Conservation (phyloP, 2,329 filamentous ascomycete species). For the Beauveria sp. region DNA sequence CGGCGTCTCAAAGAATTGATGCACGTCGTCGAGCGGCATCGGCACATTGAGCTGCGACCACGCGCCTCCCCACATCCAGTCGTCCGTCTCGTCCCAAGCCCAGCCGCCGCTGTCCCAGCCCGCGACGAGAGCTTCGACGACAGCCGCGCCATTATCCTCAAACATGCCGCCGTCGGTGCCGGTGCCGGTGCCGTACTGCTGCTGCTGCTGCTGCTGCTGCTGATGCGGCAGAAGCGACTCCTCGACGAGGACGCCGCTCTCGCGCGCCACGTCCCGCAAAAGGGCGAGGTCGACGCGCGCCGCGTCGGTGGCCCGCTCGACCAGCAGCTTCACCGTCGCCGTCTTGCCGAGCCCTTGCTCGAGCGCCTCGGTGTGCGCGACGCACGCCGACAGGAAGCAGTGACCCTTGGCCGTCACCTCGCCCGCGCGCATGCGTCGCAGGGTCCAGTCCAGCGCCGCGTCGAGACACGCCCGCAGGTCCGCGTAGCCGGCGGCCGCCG, state of each 20-base stretch:
- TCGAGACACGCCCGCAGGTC: constrained; percentile 26
- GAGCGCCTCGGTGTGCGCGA: constrained; percentile 28
- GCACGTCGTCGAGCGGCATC: constrained; percentile 15
- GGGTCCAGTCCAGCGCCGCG: constrained; percentile 22
- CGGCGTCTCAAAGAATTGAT: neutral
- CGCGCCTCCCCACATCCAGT: constrained; percentile 2
- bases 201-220: neutral
- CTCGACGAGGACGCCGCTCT: constrained; percentile 16
- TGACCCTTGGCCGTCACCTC: constrained; percentile 37
- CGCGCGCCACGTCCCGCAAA: constrained; percentile 26
- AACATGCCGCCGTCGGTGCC: no score
- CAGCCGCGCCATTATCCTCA: neutral
- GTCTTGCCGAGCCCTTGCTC: constrained; percentile 20
- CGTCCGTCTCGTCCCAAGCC: constrained; percentile 11
- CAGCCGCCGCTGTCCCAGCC: constrained; percentile 9
- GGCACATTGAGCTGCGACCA: constrained; percentile 10
- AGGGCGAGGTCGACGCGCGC: constrained; percentile 23
- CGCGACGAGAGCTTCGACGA: constrained; percentile 7
- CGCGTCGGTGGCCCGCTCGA: constrained; percentile 19
- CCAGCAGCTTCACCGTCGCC: constrained; percentile 24
- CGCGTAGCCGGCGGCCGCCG: constrained; percentile 20
- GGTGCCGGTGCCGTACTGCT: neutral
- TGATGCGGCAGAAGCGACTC: neutral
- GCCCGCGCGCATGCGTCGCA: constrained; percentile 29
- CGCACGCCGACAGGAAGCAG: constrained; percentile 25